Evolutionary conservation across 2,329 filamentous ascomycete genomes (phyloP), one percentile per base, ranked within the genome.

Genomic region (Fusarium succisae): DNA sequence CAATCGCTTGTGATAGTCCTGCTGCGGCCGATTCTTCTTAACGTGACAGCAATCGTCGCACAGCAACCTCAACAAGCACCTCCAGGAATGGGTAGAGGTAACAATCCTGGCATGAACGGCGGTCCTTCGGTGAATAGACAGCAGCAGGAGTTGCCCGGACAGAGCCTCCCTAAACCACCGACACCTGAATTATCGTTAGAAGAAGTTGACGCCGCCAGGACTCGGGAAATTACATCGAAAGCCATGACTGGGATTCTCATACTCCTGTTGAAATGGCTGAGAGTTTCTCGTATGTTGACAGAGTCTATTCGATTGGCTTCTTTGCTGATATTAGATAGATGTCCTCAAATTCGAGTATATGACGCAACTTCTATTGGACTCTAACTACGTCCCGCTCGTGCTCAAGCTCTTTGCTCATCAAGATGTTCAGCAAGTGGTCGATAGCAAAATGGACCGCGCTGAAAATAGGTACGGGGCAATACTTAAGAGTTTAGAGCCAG

Each of bases 291-390:
- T 97, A 86, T 86, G 94, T 81, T 35, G 18, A 58, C n/a, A n/a
- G 6, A 39, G 28, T 24, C 17, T 30, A 8, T 38, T 24, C 30
- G 15, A 20, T 20, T 43, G 38, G 26, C 13, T 24, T 38, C 14
- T 38, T 44, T 51, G 48, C 73, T 81, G 54, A 80, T 59, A 32
- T 63, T 8, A 20, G 32, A 48, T 71, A 97, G 94, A 99, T 80
- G 90, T 98, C 35, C 86, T 99, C 74, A 98, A 98, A 80, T 98
- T 96, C 76, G 96, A 99, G 83, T 98, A 98, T 79, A 86, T 99
- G 79, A 96, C 95, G 1, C 96, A 99, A 80, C 88, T 99, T 6
- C 86, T 99, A 17, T 88, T 99, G 35, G 96, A 99, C 82, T 96
- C 94, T 8, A 98, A 98, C 81, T 99, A 98, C 81, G 88, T 99